Evolutionary conservation across 2,329 filamentous ascomycete genomes (phyloP), one percentile per base, ranked within the genome.

Genomic region (Dactylonectria macrodidyma): DNA sequence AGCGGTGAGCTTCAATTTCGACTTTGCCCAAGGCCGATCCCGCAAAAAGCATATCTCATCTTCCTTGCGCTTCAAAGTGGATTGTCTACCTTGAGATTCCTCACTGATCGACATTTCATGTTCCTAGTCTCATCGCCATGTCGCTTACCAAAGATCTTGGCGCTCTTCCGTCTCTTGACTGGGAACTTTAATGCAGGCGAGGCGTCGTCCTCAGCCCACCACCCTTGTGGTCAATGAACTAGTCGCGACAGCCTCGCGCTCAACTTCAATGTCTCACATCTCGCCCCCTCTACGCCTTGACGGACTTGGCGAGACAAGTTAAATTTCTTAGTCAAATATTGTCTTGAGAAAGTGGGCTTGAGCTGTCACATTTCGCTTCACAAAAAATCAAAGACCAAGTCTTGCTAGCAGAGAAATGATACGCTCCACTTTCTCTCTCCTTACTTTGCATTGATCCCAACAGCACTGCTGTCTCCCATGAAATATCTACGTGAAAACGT

Each of bases 51-150:
- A 47, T 47, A 22, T 50, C 22, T 59, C 33, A 41, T 59, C 57
- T 51, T 46, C 33, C 44, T n/a, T 34, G 30, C 30, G 46, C 51
- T n/a, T 11, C 51, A 22, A n/a, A 30, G 51, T 54, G 51, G 33
- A n/a, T 36, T 54, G 24, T 54, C 36, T 34, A 36, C 36, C 51
- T 16, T 30, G 33, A 19, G 51, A 54, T 36, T 52, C 33, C 14
- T 36, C 33, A 26, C 51, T 51, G 30, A 51, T 59, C 57, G 46
- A 41, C 57, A 51, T 36, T n/a, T 47, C 33, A 30, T 9, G 22
- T 50, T 22, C 30, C 19, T 11, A 11, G 38, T 47, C 22, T 50
- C 19, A 41, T 26, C 19, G 22, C 24, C 30, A 50, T 14, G 30
- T 12, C n/a, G 33, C 33, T 38, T 16, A 34, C 33, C 33, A 38